These are phyloP conservation scores for Murraya koenigii DNA, from an alignment of 345 rosid genomes.

Conservation along the genomic window DNA sequence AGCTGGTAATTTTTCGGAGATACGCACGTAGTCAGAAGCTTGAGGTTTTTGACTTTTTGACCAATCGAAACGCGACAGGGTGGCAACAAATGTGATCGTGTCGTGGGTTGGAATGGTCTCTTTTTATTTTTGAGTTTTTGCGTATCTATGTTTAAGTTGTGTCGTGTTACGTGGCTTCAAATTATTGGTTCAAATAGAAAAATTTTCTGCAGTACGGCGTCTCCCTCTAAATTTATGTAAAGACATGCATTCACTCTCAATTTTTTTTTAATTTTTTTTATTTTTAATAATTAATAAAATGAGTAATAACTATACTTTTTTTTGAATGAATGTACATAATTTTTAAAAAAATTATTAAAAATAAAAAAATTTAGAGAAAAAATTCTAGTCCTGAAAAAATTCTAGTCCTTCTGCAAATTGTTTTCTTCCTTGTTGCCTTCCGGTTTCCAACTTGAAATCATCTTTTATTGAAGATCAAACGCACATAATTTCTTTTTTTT, in stretches of 20 bases:
- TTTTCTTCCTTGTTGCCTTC: neutral
- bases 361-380: too few species aligned
- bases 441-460: neutral
- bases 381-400: too few species aligned
- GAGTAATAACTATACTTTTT: too few species aligned
- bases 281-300: too few species aligned
- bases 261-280: too few species aligned
- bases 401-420: neutral
- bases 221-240: neutral
- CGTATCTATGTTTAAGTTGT: neutral
- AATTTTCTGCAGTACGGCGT: neutral
- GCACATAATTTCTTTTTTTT: too few species aligned
- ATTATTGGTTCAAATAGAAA: neutral
- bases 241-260: too few species aligned
- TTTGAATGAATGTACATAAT: too few species aligned
- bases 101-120: neutral
- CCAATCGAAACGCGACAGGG: neutral
- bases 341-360: too few species aligned
- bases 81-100: neutral
- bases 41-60: neutral
- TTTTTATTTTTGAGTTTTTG: neutral
- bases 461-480: neutral
- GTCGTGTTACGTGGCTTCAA: neutral
- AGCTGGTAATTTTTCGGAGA: neutral
- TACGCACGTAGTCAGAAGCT: neutral